Evolutionary conservation across 345 rosid genomes (phyloP).

Genomic region (Mercurialis annua): DNA sequence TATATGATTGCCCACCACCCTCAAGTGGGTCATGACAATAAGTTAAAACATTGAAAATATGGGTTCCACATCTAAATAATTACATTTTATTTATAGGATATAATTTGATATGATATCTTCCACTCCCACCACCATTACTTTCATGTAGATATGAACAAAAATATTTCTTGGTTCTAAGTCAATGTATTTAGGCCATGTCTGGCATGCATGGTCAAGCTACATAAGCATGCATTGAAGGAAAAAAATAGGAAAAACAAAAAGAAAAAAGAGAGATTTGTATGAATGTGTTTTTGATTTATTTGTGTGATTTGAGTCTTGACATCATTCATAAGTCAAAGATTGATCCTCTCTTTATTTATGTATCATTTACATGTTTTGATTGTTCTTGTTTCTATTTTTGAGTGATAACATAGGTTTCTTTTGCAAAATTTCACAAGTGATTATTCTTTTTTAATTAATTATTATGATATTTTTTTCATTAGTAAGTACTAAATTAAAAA

Average conservation of each 20-base stretch:
- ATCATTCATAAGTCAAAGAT: too few species aligned
- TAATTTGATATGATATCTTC: conserved; percentile 30
- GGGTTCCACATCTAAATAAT: conserved; percentile 29
- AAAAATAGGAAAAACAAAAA: not conserved
- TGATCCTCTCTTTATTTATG: too few species aligned
- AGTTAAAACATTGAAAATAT: not conserved
- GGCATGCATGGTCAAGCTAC: conserved; percentile 18
- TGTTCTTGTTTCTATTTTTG: too few species aligned
- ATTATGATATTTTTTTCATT: too few species aligned
- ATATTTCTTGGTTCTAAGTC: conserved; percentile 19
- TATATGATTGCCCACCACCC: conserved; percentile 29
- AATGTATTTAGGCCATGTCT: conserved; percentile 9
- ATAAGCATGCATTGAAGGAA: not conserved
- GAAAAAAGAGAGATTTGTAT: not conserved
- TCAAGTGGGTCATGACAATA: not conserved
- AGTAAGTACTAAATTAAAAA: too few species aligned
- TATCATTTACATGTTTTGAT: too few species aligned
- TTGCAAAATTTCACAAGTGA: too few species aligned
- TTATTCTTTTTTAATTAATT: too few species aligned
- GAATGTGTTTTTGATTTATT: not conserved
- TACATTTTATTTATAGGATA: conserved; percentile 18
- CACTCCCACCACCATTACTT: conserved; percentile 18
- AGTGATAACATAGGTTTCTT: too few species aligned
- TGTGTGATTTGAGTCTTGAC: not conserved
- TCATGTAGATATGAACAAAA: conserved; percentile 17